Percentiles rank a stretch among this genome's conserved stretches.
Conservation (phyloP, 2,329 filamentous ascomycete genomes). For the Oidium heveae region DNA sequence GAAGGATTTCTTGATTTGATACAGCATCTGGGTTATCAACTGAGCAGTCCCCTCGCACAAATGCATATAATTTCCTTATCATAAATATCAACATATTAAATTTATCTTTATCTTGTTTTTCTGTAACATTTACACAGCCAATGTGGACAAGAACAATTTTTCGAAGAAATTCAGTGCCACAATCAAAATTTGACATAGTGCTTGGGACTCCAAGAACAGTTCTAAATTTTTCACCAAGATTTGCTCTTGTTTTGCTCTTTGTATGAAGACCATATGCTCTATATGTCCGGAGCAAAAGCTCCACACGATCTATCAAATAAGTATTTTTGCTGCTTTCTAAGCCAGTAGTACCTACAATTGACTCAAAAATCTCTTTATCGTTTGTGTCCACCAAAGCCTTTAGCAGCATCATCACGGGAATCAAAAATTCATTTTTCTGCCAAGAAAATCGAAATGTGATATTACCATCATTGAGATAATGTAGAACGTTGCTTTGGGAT, state of each 20-base stretch:
- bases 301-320: conserved; percentile 83
- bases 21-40: conserved; percentile 92
- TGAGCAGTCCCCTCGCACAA: conserved; percentile 78
- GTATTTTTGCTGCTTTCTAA: conserved; percentile 66
- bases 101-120: conserved; percentile 70
- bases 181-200: conserved; percentile 67
- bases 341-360: conserved; percentile 53
- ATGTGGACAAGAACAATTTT: conserved; percentile 82
- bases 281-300: conserved; percentile 77
- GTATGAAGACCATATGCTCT: conserved; percentile 72
- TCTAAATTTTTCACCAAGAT: conserved; percentile 75
- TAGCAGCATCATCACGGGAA: conserved; percentile 87
- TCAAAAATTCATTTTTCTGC: conserved; percentile 91
- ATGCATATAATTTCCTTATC: conserved; percentile 80
- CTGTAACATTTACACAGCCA: conserved; percentile 61
- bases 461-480: conserved; percentile 89
- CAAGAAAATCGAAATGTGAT: conserved; percentile 94
- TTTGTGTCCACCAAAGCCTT: conserved; percentile 92
- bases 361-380: conserved; percentile 86
- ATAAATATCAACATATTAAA: conserved; percentile 88
- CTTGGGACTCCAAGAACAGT: conserved; percentile 65
- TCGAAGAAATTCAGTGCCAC: conserved; percentile 72
- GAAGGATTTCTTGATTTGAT: conserved; percentile 81
- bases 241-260: conserved; percentile 57
- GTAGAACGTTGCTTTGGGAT: conserved; percentile 87